phyloP scores from a whole-genome alignment of 345 rosid genomes.

The Aethionema arabicum region DNA sequence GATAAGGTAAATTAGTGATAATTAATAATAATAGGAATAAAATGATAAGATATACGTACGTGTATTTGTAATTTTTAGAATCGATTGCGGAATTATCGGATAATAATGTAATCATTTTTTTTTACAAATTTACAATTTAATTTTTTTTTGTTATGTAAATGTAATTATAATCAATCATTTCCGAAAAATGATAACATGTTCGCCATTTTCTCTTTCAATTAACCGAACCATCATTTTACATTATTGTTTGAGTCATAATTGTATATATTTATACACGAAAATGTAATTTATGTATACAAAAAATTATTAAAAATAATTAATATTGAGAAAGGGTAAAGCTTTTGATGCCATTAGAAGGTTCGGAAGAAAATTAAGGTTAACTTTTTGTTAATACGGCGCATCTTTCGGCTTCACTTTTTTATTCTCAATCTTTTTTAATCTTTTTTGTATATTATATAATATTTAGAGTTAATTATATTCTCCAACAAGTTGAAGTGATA shows the following conservation, averaged over 20 bases:
- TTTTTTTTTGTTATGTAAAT: not conserved
- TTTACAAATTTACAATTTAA: not conserved
- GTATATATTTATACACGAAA: not conserved
- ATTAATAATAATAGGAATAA: not conserved
- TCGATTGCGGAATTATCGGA: slow-evolving; percentile 28
- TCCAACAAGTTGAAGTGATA: slow-evolving; percentile 13
- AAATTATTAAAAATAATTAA: no score
- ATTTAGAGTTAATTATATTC: slow-evolving; percentile 13
- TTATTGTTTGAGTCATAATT: slow-evolving; percentile 8
- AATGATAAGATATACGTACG: slow-evolving; percentile 19
- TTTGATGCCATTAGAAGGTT: slow-evolving; percentile 26
- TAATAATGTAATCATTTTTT: slow-evolving; percentile 3
- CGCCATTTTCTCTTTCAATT: slow-evolving; percentile 29
- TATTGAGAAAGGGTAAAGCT: slow-evolving; percentile 4
- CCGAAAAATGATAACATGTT: slow-evolving; percentile 28
- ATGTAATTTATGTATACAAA: slow-evolving; percentile 1
- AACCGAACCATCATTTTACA: slow-evolving; percentile 25
- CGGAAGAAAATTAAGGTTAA: slow-evolving; percentile 16
- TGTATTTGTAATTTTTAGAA: slow-evolving; percentile 31
- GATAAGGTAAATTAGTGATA: slow-evolving; percentile 10
- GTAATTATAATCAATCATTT: slow-evolving; percentile 21
- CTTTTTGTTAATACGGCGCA: slow-evolving; percentile 23
- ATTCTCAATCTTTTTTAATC: not conserved
- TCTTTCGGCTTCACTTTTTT: slow-evolving; percentile 35
- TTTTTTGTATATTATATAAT: slow-evolving; percentile 13